Evolutionary conservation across 768 basidiomycete genomes (phyloP).

Genomic region (Boletus rubescentipes): DNA sequence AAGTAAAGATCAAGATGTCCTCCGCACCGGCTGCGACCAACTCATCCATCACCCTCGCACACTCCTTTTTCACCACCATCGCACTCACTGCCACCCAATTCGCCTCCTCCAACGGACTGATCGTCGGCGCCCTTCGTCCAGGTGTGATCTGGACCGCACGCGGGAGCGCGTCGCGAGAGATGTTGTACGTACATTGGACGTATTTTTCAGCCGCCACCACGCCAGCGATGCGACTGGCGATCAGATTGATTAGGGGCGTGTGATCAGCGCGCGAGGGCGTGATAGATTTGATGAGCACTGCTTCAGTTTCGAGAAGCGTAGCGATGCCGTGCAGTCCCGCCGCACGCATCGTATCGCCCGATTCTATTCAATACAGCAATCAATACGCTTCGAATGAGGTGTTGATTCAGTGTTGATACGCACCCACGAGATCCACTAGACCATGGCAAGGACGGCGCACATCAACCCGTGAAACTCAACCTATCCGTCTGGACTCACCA

Average conservation of each 20-base stretch:
- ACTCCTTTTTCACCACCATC: constrained; percentile 85
- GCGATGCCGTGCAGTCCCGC: constrained; percentile 93
- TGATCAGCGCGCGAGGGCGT: constrained; percentile 61
- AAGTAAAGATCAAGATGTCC: constrained; percentile 84
- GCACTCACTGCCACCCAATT: constrained; percentile 90
- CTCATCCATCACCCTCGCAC: constrained; percentile 87
- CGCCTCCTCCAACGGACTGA: constrained; percentile 77
- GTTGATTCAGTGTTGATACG: constrained; percentile 48
- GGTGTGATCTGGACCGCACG: constrained; percentile 76
- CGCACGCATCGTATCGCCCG: constrained; percentile 99
- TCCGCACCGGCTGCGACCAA: constrained; percentile 81
- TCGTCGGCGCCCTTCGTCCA: constrained; percentile 85
- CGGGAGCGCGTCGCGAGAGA: constrained; percentile 61
- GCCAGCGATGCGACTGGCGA: constrained; percentile 88
- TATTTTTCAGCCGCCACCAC: constrained; percentile 87
- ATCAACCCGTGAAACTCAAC: constrained; percentile 1
- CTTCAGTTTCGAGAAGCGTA: constrained; percentile 83
- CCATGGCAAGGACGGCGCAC: neutral
- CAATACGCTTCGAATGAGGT: neutral
- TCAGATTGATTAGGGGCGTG: constrained; percentile 66
- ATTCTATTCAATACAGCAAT: constrained; percentile 55
- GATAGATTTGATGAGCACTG: constrained; percentile 86
- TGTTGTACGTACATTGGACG: constrained; percentile 91
- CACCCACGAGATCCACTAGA: constrained; percentile 83
- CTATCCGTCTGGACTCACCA: constrained; percentile 45